Base-by-base conservation (phyloP, 1,284 basidiomycete species). In the Anthracocystis panici-leucophaei region DNA sequence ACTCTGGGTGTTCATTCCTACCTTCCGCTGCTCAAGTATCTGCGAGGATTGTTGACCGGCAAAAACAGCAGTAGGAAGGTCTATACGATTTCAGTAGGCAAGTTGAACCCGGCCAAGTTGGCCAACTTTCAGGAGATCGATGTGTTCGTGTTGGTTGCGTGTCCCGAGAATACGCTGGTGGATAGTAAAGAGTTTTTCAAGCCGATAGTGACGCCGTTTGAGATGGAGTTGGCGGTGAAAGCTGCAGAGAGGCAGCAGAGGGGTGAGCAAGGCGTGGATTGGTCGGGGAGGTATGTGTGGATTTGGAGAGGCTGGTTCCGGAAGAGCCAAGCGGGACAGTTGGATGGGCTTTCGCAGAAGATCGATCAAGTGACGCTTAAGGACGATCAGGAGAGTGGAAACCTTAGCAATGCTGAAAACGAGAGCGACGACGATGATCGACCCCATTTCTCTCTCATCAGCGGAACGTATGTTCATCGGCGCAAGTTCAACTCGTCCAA, bases 111-210 rank as follows among this genome's bases (percentile, higher is more conserved):
- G 0, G 90, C 95, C 18, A 99, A 99, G 83, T 88, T 99, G 35
- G 96, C 92, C 12, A 99, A 99, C 84, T 98, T 98, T 85, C 89
- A 93, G 80, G 95, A 98, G 85, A 92, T 99, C 55, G 96, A 98
- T 83, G 95, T 94, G 81, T 99, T 95, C 81, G 92, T 99, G 6
- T 88, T 98, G 63, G 92, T 97, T 1, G 95, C 95, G 0, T 99
- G 96, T 86, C 92, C 92, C 0, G 96, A 99, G 84, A 96, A 96
- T 79, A 94, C 92, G 54, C 85, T 98, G 41, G 89, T 97, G 18
- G 93, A 97, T 53, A 89, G 92, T 0, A 78, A 75, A 91, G 95
- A 97, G 25, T 99, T 95, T 83, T 88, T 92, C 60, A 88, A 90
- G 21, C 95, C 96, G 0, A 96, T 99, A 57, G 89, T 99, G 25